A percentile compares a stretch with the other conserved stretches of the same genome.
These are phyloP conservation scores for Kwoniella sp. DNA, from an alignment of 768 basidiomycete species.

Conservation along the genomic window DNA sequence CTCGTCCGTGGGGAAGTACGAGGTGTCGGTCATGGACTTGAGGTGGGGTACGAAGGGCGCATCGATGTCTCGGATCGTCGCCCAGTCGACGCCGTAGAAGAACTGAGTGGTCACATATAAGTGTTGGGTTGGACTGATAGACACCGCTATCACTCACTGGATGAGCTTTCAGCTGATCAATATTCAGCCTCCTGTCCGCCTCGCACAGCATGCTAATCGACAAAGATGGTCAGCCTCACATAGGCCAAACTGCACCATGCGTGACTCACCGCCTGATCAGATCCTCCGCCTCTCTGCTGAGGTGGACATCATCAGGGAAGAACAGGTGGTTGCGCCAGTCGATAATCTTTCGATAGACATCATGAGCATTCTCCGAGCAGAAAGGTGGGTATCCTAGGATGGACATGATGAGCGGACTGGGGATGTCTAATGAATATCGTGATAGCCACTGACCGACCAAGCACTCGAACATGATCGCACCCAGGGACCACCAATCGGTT, in stretches of 20 bases:
- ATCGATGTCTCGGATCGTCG: slow-evolving; percentile 76
- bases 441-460: slow-evolving; percentile 61
- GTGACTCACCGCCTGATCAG: slow-evolving; percentile 67
- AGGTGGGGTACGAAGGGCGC: slow-evolving; percentile 95
- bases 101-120: slow-evolving; percentile 24
- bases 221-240: slow-evolving; percentile 6
- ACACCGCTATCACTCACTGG: slow-evolving; percentile 59
- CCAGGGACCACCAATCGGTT: slow-evolving; percentile 99
- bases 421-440: neutral
- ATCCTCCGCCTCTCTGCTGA: slow-evolving; percentile 87
- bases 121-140: neutral
- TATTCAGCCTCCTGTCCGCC: slow-evolving; percentile 67
- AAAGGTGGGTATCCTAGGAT: slow-evolving; percentile 77
- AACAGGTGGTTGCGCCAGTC: slow-evolving; percentile 81
- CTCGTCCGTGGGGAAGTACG: slow-evolving; percentile 96
- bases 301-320: slow-evolving; percentile 91
- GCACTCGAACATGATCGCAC: slow-evolving; percentile 98
- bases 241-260: neutral
- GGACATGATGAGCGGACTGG: neutral
- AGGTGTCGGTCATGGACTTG: slow-evolving; percentile 87
- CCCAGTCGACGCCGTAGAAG: slow-evolving; percentile 83
- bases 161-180: slow-evolving; percentile 86
- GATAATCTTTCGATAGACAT: slow-evolving; percentile 96
- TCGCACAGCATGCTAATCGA: slow-evolving; percentile 63
- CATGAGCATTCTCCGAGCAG: slow-evolving; percentile 93